phyloP scores from a whole-genome alignment of 2,329 filamentous ascomycete species.

The Orbilia brochopaga region DNA sequence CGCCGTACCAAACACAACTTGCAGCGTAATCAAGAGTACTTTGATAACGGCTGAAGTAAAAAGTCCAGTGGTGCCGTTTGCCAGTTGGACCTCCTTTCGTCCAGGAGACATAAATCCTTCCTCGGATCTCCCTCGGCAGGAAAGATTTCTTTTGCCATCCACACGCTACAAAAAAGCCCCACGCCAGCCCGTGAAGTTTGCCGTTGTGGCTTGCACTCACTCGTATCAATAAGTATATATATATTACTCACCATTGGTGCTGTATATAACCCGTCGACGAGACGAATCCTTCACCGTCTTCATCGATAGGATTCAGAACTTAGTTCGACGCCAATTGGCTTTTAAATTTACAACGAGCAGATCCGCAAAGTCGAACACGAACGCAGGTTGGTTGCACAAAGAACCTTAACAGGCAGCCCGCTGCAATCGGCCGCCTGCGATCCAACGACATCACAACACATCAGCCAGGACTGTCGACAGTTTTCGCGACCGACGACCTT shows the following conservation, averaged over 20 bases:
- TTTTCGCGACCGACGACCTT: slow-evolving; percentile 15
- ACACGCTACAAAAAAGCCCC: no score
- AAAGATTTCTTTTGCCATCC: no score
- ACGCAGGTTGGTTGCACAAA: background rate
- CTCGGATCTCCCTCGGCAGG: background rate
- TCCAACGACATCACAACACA: slow-evolving; percentile 24
- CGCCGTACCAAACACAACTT: slow-evolving; percentile 19
- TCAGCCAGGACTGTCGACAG: slow-evolving; percentile 5
- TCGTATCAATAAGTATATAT: no score
- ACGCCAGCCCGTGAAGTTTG: no score
- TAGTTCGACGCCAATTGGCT: background rate
- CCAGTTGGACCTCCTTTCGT: background rate
- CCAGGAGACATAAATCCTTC: background rate
- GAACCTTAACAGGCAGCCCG: background rate
- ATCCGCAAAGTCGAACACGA: background rate
- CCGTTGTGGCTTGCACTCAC: no score
- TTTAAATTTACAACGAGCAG: background rate
- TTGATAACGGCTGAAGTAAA: slow-evolving; percentile 19
- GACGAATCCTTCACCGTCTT: no score
- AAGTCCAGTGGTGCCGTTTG: no score
- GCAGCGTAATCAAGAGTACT: slow-evolving; percentile 19
- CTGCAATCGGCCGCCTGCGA: slow-evolving; percentile 4
- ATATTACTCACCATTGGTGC: no score
- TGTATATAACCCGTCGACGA: no score
- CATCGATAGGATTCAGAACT: no score